A percentile compares a stretch with the other conserved stretches of the same genome.
Conservation (phyloP, 148 eudicot genomes). For the Amaranthus palmeri region DNA sequence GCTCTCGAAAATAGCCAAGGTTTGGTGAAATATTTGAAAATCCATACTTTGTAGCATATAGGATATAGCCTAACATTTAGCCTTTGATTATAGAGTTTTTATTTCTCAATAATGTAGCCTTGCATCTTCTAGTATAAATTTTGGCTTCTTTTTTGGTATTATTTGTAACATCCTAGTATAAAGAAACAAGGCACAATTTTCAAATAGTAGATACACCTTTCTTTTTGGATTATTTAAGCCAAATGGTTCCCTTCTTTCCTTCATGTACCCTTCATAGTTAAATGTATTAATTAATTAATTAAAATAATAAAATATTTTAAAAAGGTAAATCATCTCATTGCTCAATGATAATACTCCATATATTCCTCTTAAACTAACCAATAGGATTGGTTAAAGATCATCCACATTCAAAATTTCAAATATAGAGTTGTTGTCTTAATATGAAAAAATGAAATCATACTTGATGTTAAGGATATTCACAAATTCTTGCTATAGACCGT, state of each 20-base stretch:
- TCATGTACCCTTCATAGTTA: neutral
- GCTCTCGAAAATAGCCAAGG: no score
- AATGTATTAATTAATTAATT: neutral
- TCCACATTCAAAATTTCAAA: slow-evolving; percentile 25
- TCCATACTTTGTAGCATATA: no score
- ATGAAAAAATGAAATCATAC: neutral
- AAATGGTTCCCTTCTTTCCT: slow-evolving; percentile 11
- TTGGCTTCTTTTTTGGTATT: no score
- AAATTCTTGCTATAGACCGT: no score
- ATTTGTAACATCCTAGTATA: neutral
- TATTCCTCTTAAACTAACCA: slow-evolving; percentile 11
- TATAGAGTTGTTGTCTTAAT: neutral
- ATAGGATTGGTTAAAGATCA: slow-evolving; percentile 8
- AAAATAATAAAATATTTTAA: neutral
- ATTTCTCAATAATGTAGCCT: slow-evolving; percentile 16
- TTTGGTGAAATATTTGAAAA: no score
- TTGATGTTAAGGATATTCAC: no score
- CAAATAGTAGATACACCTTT: neutral
- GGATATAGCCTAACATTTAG: neutral
- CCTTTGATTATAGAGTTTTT: neutral
- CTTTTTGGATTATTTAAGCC: slow-evolving; percentile 15
- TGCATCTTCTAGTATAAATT: slow-evolving; percentile 13
- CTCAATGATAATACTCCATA: slow-evolving; percentile 7
- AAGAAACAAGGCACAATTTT: neutral
- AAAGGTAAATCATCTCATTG: slow-evolving; percentile 8